Evolutionary conservation across 140 eudicot genomes (phyloP), one percentile per base, ranked within the genome.

Genomic region (Oenanthe javanica): DNA sequence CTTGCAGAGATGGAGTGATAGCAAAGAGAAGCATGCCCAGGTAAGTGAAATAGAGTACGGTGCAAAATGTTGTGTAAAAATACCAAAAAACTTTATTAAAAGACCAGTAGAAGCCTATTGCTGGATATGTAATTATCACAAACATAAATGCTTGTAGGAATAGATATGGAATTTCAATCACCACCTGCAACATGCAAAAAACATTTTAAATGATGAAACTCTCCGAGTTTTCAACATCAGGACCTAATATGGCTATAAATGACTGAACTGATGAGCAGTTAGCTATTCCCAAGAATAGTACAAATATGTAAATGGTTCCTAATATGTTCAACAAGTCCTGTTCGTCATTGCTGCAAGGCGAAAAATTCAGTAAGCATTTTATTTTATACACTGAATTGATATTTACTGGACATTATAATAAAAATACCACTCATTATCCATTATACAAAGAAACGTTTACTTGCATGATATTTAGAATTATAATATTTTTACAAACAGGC

Each of bases 21-120:
- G 93, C 82, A 55, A 79, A 81, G 16, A 85, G 70, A 87, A 87
- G 77, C 51, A 89, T 82, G 38, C 91, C 93, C 21, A 81, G 83
- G 86, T 87, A 89, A 18, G 91, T 82, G 83, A 87, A 87, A 86
- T 83, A 89, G 55, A 87, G 83, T 31, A 89, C 70, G 15, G 91
- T 83, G 36, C 80, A 79, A 1, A 89, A 84, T 77, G 81, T 86
- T 73, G 85, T 80, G 77, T 85, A 77, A 85, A 83, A 89, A 69
- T 87, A 84, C 86, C 86, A 84, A 13, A 85, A 69, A 79, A 87
- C 79, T 75, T 87, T 89, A 7, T 76, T 15, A 16, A 51, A 73
- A 25, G 93, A 85, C 91, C 93, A 89, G 80, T 85, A 79, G 82
- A 81, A 89, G 74, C 89, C 87, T 72, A 89, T 86, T 82, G 85